Evolutionary conservation across 176 grass and related monocot species (phyloP), one percentile per base, ranked within the genome.

Genomic region (Elaeis guineensis): DNA sequence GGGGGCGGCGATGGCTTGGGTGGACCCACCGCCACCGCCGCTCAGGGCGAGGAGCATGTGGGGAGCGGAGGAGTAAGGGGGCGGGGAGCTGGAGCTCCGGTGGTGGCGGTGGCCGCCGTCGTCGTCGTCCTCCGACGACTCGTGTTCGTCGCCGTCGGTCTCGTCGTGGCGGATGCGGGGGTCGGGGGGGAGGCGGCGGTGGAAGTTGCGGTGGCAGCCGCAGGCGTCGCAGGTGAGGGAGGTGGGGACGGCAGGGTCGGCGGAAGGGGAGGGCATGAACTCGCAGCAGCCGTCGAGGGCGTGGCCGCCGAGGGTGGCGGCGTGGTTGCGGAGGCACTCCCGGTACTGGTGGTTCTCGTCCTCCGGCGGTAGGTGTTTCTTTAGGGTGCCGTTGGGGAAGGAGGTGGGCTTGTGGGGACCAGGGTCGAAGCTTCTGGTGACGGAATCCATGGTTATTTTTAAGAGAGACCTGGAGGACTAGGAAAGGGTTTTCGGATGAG

Each of bases 301-400:
- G 77, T 98, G 85, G 0, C 79, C 94, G 2, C 94, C 94, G 19
- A 93, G 71, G 67, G 70, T 83, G 25, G 94, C 88, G 14, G 94
- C 88, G 75, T 98, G 94, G 77, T 98, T 98, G 82, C 86, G 85
- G 29, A 98, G 85, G 77, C 94, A 98, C 87, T 98, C 94, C 1
- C 79, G 70, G 87, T 89, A 93, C 20, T 73, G 51, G 17, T 50
- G 71, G 55, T 72, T 66, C 1, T 11, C 66, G 2, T 23, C 23
- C 5, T 44, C 26, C 51, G 78, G 25, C 58, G 70, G 50, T 24
- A 58, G 83, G 56, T 84, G 64, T 17, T 69, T 57, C 67, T 83
- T 98, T 72, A 85, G 66, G 30, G 70, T 76, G 63, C 93, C 93
- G 78, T 97, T 97, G 73, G 92, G 70, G 81, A 85, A 91, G 67